A percentile compares a stretch with the other conserved stretches of the same genome.
Evolutionary conservation across 2,329 filamentous ascomycete species (phyloP).

Genomic region (Cytospora piceicola): DNA sequence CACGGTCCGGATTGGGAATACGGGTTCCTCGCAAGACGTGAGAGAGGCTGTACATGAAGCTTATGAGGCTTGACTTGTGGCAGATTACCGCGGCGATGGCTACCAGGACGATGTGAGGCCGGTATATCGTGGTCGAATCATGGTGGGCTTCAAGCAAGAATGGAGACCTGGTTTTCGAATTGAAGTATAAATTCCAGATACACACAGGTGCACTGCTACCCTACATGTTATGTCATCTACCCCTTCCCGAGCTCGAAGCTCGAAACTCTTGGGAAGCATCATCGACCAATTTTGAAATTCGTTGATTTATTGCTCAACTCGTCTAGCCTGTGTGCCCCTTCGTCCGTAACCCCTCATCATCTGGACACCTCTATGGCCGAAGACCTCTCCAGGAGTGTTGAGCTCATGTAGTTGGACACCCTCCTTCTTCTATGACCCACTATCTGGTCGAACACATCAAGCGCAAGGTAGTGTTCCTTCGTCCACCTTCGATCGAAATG

Average conservation of each 20-base stretch:
- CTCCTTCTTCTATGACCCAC: neutral
- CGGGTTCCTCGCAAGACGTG: neutral
- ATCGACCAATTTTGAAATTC: neutral
- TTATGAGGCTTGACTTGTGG: neutral
- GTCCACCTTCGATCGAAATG: neutral
- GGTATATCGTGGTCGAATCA: neutral
- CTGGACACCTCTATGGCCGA: neutral
- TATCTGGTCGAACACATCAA: neutral
- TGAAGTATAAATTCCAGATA: neutral
- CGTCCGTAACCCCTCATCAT: neutral
- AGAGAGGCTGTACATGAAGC: neutral
- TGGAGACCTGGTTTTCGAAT: neutral
- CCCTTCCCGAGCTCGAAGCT: neutral
- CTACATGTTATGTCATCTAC: neutral
- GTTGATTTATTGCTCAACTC: neutral
- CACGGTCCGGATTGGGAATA: neutral
- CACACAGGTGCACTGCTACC: conserved; percentile 7
- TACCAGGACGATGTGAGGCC: neutral
- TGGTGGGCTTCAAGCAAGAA: too few relatives aligned
- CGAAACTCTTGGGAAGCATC: conserved; percentile 2
- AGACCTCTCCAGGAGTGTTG: conserved; percentile 24
- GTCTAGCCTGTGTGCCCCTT: neutral
- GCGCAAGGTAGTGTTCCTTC: neutral
- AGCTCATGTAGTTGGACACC: neutral
- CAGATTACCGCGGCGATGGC: neutral